Base-by-base conservation (phyloP, 2,329 filamentous ascomycete species). In the Chaetomium olivaceum region DNA sequence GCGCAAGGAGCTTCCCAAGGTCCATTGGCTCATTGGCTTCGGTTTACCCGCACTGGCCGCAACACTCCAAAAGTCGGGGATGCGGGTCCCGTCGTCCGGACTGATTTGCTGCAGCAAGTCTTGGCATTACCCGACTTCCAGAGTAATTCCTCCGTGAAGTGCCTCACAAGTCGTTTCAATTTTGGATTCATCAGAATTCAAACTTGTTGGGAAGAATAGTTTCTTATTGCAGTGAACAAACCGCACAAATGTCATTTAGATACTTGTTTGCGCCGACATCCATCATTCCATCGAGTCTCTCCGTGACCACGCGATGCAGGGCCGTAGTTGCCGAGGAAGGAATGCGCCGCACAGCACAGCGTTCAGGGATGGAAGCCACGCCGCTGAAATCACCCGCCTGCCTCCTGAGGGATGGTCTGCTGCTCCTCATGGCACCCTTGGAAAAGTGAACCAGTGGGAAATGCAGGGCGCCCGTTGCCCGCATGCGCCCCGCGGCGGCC, bases 321-420 rank as follows among this genome's bases (percentile, higher is more conserved):
- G 58, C 65, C 67, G 65, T 59, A 21, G 31, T 66, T 64, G 57
- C 67, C 55, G 65, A 61, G 64, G 61, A 61, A 66, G 61, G 63
- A 64, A 51, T 58, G 39, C 36, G 31, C n/a, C 23, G 43, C 46
- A 46, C 27, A 48, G 21, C 63, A 52, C 43, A 39, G 50, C 27
- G 11, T 43, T 43, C 39, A 57, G 56, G 23, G 39, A 43, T 43
- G 39, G 16, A 43, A 43, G 12, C 61, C 48, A 56, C 64, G 60
- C 60, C 56, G 61, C 39, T 58, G 55, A 58, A 55, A 65, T 59
- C 59, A 21, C 29, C 64, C 52, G 31, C 64, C 57, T 55, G 48
- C 60, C 61, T 51, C 31, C 56, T 60, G 21, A 52, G 56, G 56
- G 51, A 61, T 63, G 56, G 60, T 33, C 43, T 23, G 43, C 46